Conservation (phyloP, 2,329 filamentous ascomycete species). For the Teratosphaeria destructans region DNA sequence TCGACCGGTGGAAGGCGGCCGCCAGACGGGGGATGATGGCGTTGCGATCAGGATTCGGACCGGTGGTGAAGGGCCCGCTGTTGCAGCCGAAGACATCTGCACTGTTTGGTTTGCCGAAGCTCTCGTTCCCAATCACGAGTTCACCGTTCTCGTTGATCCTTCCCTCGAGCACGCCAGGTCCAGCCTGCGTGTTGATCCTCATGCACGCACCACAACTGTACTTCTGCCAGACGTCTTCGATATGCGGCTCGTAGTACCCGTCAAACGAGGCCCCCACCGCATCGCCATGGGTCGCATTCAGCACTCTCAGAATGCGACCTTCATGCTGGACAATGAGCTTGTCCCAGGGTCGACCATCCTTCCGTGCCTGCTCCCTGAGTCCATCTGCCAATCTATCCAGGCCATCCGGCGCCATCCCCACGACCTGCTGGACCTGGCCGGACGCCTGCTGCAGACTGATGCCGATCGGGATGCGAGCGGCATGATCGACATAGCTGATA, state of each 20-base stretch:
- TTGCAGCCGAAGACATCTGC: conserved; percentile 59
- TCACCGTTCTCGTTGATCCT: conserved; percentile 30
- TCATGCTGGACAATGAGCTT: conserved; percentile 42
- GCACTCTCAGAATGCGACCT: conserved; percentile 31
- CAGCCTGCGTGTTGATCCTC: conserved; percentile 55
- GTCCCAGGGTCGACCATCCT: conserved; percentile 54
- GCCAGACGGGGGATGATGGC: conserved; percentile 66
- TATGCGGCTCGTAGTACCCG: conserved; percentile 44
- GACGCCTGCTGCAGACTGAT: conserved; percentile 28
- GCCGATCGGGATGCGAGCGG: conserved; percentile 32
- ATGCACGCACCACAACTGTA: conserved; percentile 37
- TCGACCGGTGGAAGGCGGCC: conserved; percentile 68
- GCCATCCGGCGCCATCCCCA: conserved; percentile 50
- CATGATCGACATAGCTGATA: conserved; percentile 29
- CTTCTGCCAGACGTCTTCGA: conserved; percentile 43
- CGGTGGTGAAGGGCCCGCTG: conserved; percentile 49
- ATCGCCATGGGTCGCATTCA: conserved; percentile 38
- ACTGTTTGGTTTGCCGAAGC: conserved; percentile 49
- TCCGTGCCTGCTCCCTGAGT: conserved; percentile 44
- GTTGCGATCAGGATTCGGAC: conserved; percentile 34
- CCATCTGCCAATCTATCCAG: conserved; percentile 46
- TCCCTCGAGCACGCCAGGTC: conserved; percentile 44
- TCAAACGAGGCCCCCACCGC: conserved; percentile 41
- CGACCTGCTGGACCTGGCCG: conserved; percentile 38
- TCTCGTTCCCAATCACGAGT: conserved; percentile 36